Evolutionary conservation across 805 yeast genomes (phyloP).

Genomic region (Jamesozyma spencerorum): DNA sequence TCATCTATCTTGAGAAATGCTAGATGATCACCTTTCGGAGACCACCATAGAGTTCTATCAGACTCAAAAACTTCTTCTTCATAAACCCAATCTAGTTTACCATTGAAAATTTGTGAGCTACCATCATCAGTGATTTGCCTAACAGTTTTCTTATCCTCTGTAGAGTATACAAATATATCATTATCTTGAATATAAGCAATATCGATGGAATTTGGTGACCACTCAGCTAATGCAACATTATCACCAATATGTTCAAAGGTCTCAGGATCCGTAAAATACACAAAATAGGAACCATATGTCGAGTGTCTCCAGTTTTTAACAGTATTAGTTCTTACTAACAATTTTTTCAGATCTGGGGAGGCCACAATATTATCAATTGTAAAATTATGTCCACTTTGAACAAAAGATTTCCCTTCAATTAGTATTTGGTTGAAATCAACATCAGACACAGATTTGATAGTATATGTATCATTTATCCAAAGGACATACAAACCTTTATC

Average conservation of each 20-base stretch:
- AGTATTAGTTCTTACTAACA: conserved; percentile 52
- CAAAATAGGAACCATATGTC: conserved; percentile 36
- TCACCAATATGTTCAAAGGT: conserved; percentile 24
- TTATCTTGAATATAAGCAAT: conserved; percentile 62
- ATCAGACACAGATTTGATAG: conserved; percentile 41
- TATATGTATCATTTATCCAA: conserved; percentile 38
- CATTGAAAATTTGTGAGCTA: conserved; percentile 62
- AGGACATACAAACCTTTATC: conserved; percentile 65
- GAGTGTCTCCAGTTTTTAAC: conserved; percentile 53
- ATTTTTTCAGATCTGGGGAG: conserved; percentile 54
- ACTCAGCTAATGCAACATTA: conserved; percentile 42
- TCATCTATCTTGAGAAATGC: conserved; percentile 65
- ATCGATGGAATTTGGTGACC: conserved; percentile 64
- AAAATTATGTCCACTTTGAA: conserved; percentile 32
- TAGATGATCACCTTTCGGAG: conserved; percentile 57
- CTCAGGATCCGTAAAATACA: conserved; percentile 29
- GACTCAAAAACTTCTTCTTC: conserved; percentile 79
- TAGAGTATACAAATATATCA: conserved; percentile 52
- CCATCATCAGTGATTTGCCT: conserved; percentile 63
- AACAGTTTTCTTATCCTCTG: conserved; percentile 20
- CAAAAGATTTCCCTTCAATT: conserved; percentile 42
- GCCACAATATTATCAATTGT: conserved; percentile 48
- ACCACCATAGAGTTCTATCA: conserved; percentile 80
- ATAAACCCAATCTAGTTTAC: conserved; percentile 90
- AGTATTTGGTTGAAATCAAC: conserved; percentile 35